Conservation (phyloP, 257 asterid genomes). For the Solanum clarkiae region DNA sequence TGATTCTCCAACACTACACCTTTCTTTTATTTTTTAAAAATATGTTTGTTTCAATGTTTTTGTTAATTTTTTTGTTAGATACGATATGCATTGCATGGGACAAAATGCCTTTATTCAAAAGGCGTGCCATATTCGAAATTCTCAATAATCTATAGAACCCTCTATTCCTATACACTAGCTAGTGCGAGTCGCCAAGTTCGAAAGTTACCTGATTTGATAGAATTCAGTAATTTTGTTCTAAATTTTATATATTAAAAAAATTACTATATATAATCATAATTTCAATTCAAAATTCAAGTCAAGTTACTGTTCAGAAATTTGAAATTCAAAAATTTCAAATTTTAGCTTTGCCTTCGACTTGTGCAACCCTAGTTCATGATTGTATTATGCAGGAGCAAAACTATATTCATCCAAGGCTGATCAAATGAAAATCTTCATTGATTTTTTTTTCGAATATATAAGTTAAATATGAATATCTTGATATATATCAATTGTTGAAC, state of each 20-base stretch:
- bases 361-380: background rate
- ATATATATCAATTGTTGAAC: no score
- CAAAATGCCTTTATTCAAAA: background rate
- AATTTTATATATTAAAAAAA: background rate
- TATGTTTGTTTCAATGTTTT: background rate
- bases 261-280: background rate
- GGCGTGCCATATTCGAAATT: constrained; percentile 6
- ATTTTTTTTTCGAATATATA: no score
- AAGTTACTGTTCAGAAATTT: background rate
- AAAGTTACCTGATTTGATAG: background rate
- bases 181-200: background rate
- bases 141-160: background rate
- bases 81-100: background rate
- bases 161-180: background rate
- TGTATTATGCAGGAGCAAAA: background rate
- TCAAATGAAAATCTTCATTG: no score
- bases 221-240: background rate
- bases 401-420: no score
- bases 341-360: background rate
- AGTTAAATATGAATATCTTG: no score
- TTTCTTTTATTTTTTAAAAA: background rate
- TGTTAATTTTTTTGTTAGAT: background rate
- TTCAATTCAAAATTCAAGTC: background rate
- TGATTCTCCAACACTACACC: background rate
- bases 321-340: background rate